Base-by-base conservation (phyloP, 2,329 filamentous ascomycete species). In the Penicillium sp. region DNA sequence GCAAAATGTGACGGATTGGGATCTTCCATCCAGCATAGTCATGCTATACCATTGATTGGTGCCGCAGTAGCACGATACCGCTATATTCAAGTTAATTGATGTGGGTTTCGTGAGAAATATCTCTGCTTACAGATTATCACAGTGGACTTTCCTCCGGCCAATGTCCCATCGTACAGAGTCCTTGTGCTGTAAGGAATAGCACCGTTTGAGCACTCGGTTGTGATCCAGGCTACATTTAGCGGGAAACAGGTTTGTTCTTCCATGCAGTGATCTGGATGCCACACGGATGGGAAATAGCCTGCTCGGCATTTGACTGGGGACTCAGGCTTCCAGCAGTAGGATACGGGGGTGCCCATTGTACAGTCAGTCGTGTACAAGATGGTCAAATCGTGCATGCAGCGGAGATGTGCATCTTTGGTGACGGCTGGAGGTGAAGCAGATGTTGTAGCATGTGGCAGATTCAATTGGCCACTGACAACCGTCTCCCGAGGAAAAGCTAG, bases 351-450 rank as follows among this genome's bases (percentile, higher is more conserved):
- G 2, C 64, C 64, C 49, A 63, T 25, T n/a, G 64, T 65, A 30
- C 64, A 66, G 30, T 65, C 64, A 1, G 56, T 65, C 9, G 63
- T 66, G 43, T 60, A 53, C 11, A 65, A 16, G n/a, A 60, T 24
- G 4, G 54, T 63, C 33, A 61, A 59, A 10, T 61, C 62, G 22
- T 54, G 22, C 0, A 54, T 24, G 33, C 63, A 65, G 20, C 20
- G 50, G 5, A 64, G 57, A 13, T 28, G 20, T 14, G 54, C 38
- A 13, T 48, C 48, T 22, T 42, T 35, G 2, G 61, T 65, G 5
- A 57, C 25, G 2, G 35, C 44, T 4, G 63, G 50, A 4, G 46
- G 35, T 16, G 50, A 46, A 7, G 50, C 16, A 8, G 56, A 52
- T 5, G 52, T 31, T 1, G 42, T 18, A 36, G 33, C 13, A 22